phyloP scores from a whole-genome alignment of 352 stramenopile species.

The Blastocystis sp. region DNA sequence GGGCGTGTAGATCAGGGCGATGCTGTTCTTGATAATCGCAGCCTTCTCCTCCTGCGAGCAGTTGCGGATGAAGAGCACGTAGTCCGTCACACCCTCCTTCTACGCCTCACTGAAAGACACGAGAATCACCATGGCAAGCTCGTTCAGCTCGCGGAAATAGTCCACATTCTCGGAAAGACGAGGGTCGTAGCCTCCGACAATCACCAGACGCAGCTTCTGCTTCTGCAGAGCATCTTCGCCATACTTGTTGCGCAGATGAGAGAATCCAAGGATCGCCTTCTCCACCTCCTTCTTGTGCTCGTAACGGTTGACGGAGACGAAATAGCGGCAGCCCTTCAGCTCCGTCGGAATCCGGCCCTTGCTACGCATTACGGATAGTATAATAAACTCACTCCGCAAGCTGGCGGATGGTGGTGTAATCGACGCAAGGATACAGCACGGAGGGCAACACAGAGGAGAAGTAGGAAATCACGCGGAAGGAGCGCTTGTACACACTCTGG shows the following conservation, averaged over 20 bases:
- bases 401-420: constrained; percentile 31
- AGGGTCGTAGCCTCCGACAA: constrained; percentile 92
- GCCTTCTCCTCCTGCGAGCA: constrained; percentile 72
- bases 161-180: constrained; percentile 91
- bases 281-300: constrained; percentile 96
- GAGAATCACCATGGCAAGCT: constrained; percentile 74
- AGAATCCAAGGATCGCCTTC: constrained; percentile 82
- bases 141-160: constrained; percentile 84
- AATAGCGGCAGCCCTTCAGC: constrained; percentile 70
- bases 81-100: constrained; percentile 72
- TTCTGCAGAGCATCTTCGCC: constrained; percentile 45
- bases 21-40: constrained; percentile 45
- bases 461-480: constrained; percentile 80
- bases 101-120: background rate
- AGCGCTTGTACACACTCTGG: constrained; percentile 81
- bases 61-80: constrained; percentile 71
- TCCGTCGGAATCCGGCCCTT: background rate
- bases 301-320: constrained; percentile 95
- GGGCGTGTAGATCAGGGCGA: constrained; percentile 90
- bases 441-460: constrained; percentile 74
- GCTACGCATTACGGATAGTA: constrained; percentile 22
- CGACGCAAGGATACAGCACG: constrained; percentile 90
- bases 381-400: constrained; percentile 62
- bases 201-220: constrained; percentile 78
- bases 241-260: constrained; percentile 73